These are phyloP conservation scores for Fremontodendron californicum DNA, from an alignment of 345 rosid species.

Conservation along the genomic window DNA sequence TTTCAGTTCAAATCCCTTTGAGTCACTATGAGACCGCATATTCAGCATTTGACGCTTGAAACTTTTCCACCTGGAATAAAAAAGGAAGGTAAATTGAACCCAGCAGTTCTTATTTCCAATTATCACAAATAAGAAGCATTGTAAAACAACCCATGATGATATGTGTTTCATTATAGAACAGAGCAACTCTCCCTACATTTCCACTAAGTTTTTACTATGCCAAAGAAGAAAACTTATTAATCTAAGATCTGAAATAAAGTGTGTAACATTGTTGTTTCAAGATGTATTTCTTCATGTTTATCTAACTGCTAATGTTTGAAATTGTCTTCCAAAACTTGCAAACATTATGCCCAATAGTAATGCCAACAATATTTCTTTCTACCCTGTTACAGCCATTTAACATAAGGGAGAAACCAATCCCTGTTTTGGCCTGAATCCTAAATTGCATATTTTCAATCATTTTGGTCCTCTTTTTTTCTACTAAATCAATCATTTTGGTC, in stretches of 20 bases:
- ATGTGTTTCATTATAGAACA: neutral
- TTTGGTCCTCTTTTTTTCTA: neutral
- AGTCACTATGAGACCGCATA: conserved; percentile 92
- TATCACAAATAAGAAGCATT: neutral
- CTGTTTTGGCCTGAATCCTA: neutral
- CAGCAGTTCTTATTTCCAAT: neutral
- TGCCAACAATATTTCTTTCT: neutral
- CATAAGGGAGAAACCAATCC: neutral
- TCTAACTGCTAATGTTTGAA: neutral
- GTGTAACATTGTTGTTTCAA: neutral
- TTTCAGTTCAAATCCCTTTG: conserved; percentile 90
- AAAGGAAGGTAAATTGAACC: neutral
- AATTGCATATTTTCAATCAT: neutral
- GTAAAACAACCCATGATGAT: neutral
- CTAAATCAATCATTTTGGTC: neutral
- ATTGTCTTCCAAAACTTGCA: neutral
- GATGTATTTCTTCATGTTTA: conserved; percentile 1
- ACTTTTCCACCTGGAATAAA: conserved; percentile 73
- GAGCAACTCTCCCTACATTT: neutral
- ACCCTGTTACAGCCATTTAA: neutral
- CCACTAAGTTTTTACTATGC: neutral
- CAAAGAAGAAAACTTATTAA: neutral
- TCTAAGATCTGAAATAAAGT: neutral
- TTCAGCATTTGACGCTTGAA: conserved; percentile 87
- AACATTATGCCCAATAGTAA: neutral